Evolutionary conservation across 2,329 filamentous ascomycete species (phyloP).

Genomic region (Xylariaceae sp.): DNA sequence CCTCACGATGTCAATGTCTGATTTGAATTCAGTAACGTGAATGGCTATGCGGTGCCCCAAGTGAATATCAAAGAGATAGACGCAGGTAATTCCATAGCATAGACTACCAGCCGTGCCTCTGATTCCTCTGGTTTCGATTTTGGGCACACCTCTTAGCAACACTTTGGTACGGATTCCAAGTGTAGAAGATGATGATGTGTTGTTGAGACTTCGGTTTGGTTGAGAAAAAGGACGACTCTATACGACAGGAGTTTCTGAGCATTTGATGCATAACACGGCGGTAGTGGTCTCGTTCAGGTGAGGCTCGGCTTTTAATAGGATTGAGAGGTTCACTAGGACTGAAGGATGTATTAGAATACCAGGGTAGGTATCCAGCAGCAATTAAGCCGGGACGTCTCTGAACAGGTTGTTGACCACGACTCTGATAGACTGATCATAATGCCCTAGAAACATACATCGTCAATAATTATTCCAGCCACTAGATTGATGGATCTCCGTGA

Average conservation of each 20-base stretch:
- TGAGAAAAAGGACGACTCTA: not conserved
- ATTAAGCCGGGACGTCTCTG: conserved; percentile 13
- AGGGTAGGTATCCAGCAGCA: conserved; percentile 9
- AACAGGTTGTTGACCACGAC: conserved; percentile 12
- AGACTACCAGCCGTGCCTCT: conserved; percentile 8
- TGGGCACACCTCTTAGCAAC: not conserved
- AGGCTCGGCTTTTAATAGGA: conserved; percentile 20
- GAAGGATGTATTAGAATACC: conserved; percentile 12
- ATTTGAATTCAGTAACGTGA: not conserved
- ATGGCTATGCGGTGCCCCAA: conserved; percentile 3
- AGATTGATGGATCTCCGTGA: conserved; percentile 24
- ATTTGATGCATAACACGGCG: conserved; percentile 4
- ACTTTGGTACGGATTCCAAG: not conserved
- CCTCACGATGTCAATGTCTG: conserved; percentile 3
- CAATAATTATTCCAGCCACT: conserved; percentile 33
- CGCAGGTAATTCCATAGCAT: conserved; percentile 14
- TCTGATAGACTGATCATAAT: conserved; percentile 4
- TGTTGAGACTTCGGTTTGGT: not conserved
- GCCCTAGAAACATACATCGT: conserved; percentile 18
- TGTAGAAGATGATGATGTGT: conserved; percentile 1
- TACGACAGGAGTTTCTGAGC: conserved; percentile 1
- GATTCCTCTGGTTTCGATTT: conserved; percentile 1
- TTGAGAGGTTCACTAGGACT: conserved; percentile 12
- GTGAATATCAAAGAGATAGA: conserved; percentile 9
- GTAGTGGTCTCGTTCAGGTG: conserved; percentile 13